Base-by-base conservation (phyloP, 176 grass and related monocot species). In the Phoenix dactylifera region DNA sequence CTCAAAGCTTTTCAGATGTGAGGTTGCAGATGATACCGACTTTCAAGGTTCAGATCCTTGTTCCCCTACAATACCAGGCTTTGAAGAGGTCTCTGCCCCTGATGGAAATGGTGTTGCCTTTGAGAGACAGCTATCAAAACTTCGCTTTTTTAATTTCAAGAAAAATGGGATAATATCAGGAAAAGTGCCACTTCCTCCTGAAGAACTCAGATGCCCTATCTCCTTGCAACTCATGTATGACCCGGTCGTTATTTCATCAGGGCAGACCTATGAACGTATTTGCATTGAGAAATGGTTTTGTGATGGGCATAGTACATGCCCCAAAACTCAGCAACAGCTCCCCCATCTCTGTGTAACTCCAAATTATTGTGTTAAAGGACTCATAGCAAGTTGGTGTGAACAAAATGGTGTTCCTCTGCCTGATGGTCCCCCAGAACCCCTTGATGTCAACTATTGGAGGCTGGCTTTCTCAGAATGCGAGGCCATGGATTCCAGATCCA, bases 221-320 rank as follows among this genome's bases (percentile, higher is more conserved):
- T 98, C 88, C 32, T 82, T 98, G 54, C 93, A 98, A 60, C 71
- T 98, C 22, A 98, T 98, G 93, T 88, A 82, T 48, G 93, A 98
- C 44, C 93, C 93, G 17, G 93, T 98, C 24, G 86, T 98, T 55
- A 83, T 92, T 83, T 88, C 93, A 67, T 98, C 93, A 1, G 93
- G 93, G 18, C 93, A 98, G 59, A 98, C 93, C 58, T 98, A 98
- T 69, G 93, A 98, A 63, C 83, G 87, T 72, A 64, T 85, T 57
- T 98, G 93, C 70, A 92, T 98, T 54, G 93, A 98, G 60, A 98
- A 98, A 84, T 98, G 93, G 93, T 86, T 98, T 62, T 85, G 83
- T 66, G 80, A 98, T 54, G 93, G 93, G 52, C 87, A 91, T 63
- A 78, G 77, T 75, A 92, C 84, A 39, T 98, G 93, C 66, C 93